Conservation (phyloP, 2,329 filamentous ascomycete species). For the Eurotiales sp. region DNA sequence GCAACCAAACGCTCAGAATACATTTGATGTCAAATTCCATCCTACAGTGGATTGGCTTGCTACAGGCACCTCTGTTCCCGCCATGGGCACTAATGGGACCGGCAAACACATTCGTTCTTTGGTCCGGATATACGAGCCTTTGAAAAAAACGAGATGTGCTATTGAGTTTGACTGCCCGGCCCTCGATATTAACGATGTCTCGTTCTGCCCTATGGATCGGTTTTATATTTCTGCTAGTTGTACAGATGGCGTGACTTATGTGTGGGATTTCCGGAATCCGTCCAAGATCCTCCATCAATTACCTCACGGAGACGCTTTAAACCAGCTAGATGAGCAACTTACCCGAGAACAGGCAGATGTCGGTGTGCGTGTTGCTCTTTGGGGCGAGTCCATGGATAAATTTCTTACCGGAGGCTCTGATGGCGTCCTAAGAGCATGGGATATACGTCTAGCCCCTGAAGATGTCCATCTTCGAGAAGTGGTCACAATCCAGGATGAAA, state of each 20-base stretch:
- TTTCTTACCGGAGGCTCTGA: constrained; percentile 61
- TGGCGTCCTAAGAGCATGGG: constrained; percentile 58
- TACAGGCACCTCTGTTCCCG: constrained; percentile 46
- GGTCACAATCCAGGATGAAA: constrained; percentile 46
- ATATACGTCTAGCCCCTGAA: constrained; percentile 50
- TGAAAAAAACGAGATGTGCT: constrained; percentile 29
- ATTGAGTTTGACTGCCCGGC: constrained; percentile 56
- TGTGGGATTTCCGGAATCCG: constrained; percentile 56
- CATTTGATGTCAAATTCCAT: constrained; percentile 60
- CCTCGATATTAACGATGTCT: constrained; percentile 59
- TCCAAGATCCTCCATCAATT: constrained; percentile 48
- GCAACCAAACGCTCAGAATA: constrained; percentile 47
- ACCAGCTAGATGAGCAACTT: constrained; percentile 39
- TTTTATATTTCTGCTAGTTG: constrained; percentile 57
- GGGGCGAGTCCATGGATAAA: constrained; percentile 50
- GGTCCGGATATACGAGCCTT: constrained; percentile 51
- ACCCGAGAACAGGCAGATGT: constrained; percentile 52
- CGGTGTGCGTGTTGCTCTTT: constrained; percentile 56
- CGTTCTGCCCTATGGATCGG: constrained; percentile 45
- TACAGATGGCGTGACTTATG: constrained; percentile 57
- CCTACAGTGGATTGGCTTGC: constrained; percentile 49
- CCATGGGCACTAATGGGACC: constrained; percentile 21
- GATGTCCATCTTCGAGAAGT: constrained; percentile 53
- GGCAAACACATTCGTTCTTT: constrained; percentile 43
- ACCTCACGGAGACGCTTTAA: constrained; percentile 49